Evolutionary conservation across 345 rosid species (phyloP).

Genomic region (Lepidium didymum): DNA sequence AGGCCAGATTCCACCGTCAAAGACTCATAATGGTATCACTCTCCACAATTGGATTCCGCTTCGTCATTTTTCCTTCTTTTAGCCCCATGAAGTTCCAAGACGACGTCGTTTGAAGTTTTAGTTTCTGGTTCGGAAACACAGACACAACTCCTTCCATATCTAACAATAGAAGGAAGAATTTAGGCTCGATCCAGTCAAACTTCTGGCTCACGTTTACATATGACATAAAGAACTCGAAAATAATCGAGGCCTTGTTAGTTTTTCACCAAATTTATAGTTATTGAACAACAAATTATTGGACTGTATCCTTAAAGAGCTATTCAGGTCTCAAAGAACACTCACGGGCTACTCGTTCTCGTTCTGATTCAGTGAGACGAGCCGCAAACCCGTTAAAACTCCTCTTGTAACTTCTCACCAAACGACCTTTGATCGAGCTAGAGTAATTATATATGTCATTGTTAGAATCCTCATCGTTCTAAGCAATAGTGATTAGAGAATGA

Average conservation of each 20-base stretch:
- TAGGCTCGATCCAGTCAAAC: neutral
- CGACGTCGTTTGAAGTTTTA: constrained; percentile 35
- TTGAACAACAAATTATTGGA: neutral
- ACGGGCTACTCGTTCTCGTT: constrained; percentile 38
- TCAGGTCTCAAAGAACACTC: constrained; percentile 9
- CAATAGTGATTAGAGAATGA: neutral
- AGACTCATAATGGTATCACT: neutral
- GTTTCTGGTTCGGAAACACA: constrained; percentile 32
- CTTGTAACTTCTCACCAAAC: constrained; percentile 39
- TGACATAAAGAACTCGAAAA: neutral
- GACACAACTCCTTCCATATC: constrained; percentile 33
- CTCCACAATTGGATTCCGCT: neutral
- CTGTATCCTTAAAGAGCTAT: neutral
- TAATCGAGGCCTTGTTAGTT: neutral
- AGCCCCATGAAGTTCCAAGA: constrained; percentile 38
- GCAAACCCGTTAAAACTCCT: constrained; percentile 63
- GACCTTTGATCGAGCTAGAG: constrained; percentile 21
- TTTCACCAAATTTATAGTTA: neutral
- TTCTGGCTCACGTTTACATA: neutral
- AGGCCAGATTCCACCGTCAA: neutral
- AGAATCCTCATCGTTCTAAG: neutral
- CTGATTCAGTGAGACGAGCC: constrained; percentile 35
- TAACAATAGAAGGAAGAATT: neutral
- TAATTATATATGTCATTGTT: neutral
- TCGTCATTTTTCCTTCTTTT: neutral